Conservation (phyloP, 1,284 basidiomycete genomes). For the Cutaneotrichosporon sp. region DNA sequence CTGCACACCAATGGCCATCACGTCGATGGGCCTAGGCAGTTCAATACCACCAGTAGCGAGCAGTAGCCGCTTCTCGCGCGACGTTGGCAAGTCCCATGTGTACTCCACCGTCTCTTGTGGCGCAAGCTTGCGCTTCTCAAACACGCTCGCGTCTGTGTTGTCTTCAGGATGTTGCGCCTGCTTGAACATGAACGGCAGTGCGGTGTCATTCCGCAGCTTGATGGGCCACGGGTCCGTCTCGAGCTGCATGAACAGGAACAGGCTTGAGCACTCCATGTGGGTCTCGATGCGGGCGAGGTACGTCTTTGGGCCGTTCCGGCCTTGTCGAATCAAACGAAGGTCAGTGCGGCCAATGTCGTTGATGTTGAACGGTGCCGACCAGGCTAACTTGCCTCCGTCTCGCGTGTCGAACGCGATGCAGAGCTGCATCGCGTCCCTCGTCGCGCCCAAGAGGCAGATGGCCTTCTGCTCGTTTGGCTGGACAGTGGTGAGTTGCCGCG, state of each 20-base stretch:
- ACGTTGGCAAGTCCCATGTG: slow-evolving; percentile 93
- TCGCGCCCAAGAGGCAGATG: slow-evolving; percentile 65
- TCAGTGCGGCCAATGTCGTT: slow-evolving; percentile 85
- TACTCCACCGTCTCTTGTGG: slow-evolving; percentile 57
- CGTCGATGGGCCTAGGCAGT: slow-evolving; percentile 74
- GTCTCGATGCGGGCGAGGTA: slow-evolving; percentile 79
- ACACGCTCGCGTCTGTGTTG: slow-evolving; percentile 53
- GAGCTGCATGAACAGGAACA: slow-evolving; percentile 74
- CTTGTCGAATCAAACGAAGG: slow-evolving; percentile 59
- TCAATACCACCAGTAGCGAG: slow-evolving; percentile 62
- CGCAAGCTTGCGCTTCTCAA: slow-evolving; percentile 28
- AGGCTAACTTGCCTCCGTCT: slow-evolving; percentile 63
- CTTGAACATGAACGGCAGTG: slow-evolving; percentile 67
- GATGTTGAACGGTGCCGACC: slow-evolving; percentile 90
- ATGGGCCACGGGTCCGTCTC: slow-evolving; percentile 83
- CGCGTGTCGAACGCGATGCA: slow-evolving; percentile 82
- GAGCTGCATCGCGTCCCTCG: slow-evolving; percentile 65
- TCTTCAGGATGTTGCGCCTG: slow-evolving; percentile 64
- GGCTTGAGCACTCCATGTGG: slow-evolving; percentile 79
- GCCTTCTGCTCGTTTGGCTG: slow-evolving; percentile 68
- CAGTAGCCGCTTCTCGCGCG: slow-evolving; percentile 75
- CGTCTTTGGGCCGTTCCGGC: slow-evolving; percentile 52
- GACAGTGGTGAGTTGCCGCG: slow-evolving; percentile 56
- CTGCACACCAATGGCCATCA: slow-evolving; percentile 94
- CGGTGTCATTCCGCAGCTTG: slow-evolving; percentile 84